Percentiles rank a stretch among this genome's conserved stretches.
phyloP scores from a whole-genome alignment of 2,329 filamentous ascomycete species.

The Neonectria ditissima region DNA sequence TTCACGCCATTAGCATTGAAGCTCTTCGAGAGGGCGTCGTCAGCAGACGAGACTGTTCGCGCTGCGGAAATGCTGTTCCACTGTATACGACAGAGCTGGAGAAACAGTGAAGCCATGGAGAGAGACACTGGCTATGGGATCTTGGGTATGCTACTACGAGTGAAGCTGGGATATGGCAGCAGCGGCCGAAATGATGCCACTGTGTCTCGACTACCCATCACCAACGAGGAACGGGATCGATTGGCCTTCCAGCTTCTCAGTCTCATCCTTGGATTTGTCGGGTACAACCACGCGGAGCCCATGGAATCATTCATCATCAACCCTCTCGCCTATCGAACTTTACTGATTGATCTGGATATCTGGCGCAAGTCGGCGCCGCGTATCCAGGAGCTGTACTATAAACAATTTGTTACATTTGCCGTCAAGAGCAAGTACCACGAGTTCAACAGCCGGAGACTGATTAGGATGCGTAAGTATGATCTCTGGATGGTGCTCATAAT shows the following conservation, averaged over 20 bases:
- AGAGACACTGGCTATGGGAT: slow-evolving; percentile 94
- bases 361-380: slow-evolving; percentile 84
- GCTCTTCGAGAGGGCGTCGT: slow-evolving; percentile 81
- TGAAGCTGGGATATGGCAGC: slow-evolving; percentile 75
- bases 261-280: slow-evolving; percentile 85
- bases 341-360: slow-evolving; percentile 92
- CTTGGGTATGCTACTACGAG: slow-evolving; percentile 83
- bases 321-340: slow-evolving; percentile 89
- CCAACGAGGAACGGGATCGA: slow-evolving; percentile 65
- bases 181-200: slow-evolving; percentile 46
- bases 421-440: slow-evolving; percentile 91
- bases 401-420: slow-evolving; percentile 89
- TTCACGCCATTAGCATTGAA: slow-evolving; percentile 88
- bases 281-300: slow-evolving; percentile 83
- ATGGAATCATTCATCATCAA: slow-evolving; percentile 95
- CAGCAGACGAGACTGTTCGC: slow-evolving; percentile 76
- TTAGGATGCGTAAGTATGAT: slow-evolving; percentile 82
- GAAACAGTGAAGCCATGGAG: slow-evolving; percentile 98
- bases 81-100: slow-evolving; percentile 90
- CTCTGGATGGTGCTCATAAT: not conserved
- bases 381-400: slow-evolving; percentile 91
- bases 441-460: slow-evolving; percentile 89
- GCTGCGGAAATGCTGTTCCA: slow-evolving; percentile 87
- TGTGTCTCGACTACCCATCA: slow-evolving; percentile 57
- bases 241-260: slow-evolving; percentile 75